Percentiles rank a stretch among this genome's conserved stretches.
phyloP scores from a whole-genome alignment of 202 grass and related monocot species.

The Panicum hallii region DNA sequence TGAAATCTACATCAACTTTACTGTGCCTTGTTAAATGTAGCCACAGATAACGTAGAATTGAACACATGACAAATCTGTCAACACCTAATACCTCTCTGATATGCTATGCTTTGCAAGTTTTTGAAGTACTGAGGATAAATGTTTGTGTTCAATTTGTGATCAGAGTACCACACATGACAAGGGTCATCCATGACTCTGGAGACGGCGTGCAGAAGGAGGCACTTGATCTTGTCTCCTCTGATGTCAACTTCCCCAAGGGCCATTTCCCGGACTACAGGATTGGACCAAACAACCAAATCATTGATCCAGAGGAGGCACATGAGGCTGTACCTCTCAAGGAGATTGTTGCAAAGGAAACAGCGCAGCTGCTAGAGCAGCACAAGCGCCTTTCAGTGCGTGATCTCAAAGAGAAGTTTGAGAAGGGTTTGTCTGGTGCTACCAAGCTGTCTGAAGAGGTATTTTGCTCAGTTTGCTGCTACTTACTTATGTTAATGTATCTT shows the following conservation, averaged over 20 bases:
- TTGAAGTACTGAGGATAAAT: conserved; percentile 19
- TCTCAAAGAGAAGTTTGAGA: conserved; percentile 94
- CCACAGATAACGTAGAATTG: not conserved
- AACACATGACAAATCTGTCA: not conserved
- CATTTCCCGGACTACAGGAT: conserved; percentile 86
- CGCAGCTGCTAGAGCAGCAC: conserved; percentile 79
- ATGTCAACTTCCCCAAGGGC: conserved; percentile 85
- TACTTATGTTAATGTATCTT: conserved; percentile 15
- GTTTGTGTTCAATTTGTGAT: conserved; percentile 18
- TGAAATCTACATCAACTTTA: not conserved
- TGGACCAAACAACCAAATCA: conserved; percentile 79
- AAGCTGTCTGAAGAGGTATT: conserved; percentile 88
- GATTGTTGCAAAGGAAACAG: conserved; percentile 90
- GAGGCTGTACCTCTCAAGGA: conserved; percentile 78
- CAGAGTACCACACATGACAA: conserved; percentile 68
- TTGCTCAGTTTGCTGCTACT: conserved; percentile 20
- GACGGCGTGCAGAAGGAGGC: conserved; percentile 76
- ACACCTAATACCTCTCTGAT: not conserved
- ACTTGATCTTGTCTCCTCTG: conserved; percentile 70
- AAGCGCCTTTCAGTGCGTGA: conserved; percentile 92
- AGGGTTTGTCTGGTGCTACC: conserved; percentile 70
- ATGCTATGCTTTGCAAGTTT: not conserved
- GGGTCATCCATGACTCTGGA: conserved; percentile 72
- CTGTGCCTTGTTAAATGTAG: conserved; percentile 11
- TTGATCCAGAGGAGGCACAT: conserved; percentile 77